Conservation (phyloP, 2,329 filamentous ascomycete species). For the Pyricularia sp. region DNA sequence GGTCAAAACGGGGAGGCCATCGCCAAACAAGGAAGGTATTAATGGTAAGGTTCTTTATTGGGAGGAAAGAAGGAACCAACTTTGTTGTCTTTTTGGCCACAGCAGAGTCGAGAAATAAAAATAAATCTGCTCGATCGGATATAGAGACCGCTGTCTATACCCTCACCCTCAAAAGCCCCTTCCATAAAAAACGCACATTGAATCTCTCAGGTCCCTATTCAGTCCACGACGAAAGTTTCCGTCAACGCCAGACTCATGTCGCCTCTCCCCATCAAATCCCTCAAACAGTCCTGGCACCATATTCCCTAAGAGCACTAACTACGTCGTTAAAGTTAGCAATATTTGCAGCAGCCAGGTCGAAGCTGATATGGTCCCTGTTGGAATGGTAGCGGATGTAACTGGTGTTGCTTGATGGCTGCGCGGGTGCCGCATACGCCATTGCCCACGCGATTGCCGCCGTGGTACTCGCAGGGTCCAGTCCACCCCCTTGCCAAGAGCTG, state of each 20-base stretch:
- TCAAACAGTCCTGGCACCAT: neutral
- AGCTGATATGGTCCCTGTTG: conserved; percentile 13
- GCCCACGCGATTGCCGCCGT: conserved; percentile 17
- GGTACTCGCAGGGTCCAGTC: conserved; percentile 16
- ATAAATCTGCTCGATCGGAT: too few species aligned
- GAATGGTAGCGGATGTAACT: conserved; percentile 20
- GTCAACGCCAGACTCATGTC: neutral
- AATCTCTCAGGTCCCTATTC: neutral
- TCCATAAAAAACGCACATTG: neutral
- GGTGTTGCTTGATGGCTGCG: conserved; percentile 15
- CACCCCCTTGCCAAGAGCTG: conserved; percentile 22
- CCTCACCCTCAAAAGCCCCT: too few species aligned
- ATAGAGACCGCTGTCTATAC: too few species aligned
- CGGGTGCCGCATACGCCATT: conserved; percentile 12
- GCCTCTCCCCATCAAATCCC: neutral
- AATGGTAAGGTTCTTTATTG: neutral
- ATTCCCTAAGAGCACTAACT: neutral
- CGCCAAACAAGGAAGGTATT: neutral
- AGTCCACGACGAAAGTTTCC: neutral
- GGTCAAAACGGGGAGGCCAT: neutral
- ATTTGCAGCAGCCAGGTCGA: conserved; percentile 17
- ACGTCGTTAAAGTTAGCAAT: conserved; percentile 15
- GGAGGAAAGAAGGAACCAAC: neutral
- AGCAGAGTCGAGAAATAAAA: too few species aligned
- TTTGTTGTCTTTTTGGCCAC: neutral